Evolutionary conservation across 495 filamentous ascomycete species (phyloP).

Genomic region (Talaromyces borbonicus): DNA sequence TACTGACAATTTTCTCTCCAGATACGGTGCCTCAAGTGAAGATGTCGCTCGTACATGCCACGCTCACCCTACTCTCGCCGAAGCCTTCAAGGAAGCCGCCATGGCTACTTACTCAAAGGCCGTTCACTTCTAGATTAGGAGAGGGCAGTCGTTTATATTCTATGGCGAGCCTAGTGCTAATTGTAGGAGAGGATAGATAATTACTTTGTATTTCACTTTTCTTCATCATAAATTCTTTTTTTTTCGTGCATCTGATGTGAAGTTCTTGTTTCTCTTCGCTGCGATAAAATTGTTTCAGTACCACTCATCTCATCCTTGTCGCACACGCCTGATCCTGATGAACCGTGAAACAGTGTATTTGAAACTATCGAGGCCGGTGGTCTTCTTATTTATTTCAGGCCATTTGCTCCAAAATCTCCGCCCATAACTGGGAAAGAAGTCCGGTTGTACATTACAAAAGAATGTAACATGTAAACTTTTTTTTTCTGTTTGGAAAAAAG

Average conservation of each 20-base stretch:
- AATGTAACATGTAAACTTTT: too few relatives aligned
- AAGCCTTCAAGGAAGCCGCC: constrained; percentile 99
- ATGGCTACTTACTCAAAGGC: constrained; percentile 97
- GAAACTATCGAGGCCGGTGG: too few relatives aligned
- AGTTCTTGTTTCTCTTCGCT: neutral
- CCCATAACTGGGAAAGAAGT: too few relatives aligned
- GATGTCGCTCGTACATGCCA: constrained; percentile 94
- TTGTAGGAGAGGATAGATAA: neutral
- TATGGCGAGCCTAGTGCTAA: neutral
- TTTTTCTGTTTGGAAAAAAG: too few relatives aligned
- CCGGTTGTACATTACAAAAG: too few relatives aligned
- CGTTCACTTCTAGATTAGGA: constrained; percentile 72
- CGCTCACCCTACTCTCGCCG: constrained; percentile 90
- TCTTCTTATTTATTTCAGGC: too few relatives aligned
- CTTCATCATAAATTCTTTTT: neutral
- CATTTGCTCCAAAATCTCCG: too few relatives aligned
- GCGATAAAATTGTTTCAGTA: neutral
- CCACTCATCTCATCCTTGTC: too few relatives aligned
- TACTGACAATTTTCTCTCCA: neutral
- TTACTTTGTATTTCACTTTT: neutral
- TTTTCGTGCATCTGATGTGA: neutral
- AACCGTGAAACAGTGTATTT: too few relatives aligned
- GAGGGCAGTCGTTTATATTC: too few relatives aligned
- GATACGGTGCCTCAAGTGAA: constrained; percentile 72
- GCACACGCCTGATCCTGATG: too few relatives aligned